Evolutionary conservation across 2,329 filamentous ascomycete species (phyloP).

Genomic region (Cladosporium sp.): DNA sequence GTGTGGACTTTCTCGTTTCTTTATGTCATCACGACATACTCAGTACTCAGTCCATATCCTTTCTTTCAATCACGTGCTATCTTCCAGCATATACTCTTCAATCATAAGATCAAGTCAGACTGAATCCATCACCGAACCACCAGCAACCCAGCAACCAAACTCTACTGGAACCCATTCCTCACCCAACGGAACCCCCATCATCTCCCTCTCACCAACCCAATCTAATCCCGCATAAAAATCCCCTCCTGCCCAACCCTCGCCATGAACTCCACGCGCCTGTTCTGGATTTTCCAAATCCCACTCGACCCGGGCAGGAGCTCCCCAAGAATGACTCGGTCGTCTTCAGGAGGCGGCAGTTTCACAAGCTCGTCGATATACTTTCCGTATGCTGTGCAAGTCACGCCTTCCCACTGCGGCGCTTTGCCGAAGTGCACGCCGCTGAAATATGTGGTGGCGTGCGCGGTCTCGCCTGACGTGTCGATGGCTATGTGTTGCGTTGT

Average conservation of each 20-base stretch:
- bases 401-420: slow-evolving; percentile 36
- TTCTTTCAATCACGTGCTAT: no score
- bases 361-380: slow-evolving; percentile 38
- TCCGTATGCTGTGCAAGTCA: slow-evolving; percentile 37
- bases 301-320: no score
- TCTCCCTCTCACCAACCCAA: background rate
- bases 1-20: no score
- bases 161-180: background rate
- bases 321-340: slow-evolving; percentile 23
- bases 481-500: slow-evolving; percentile 40
- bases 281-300: slow-evolving; percentile 38
- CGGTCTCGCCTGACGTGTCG: slow-evolving; percentile 27
- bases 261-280: slow-evolving; percentile 36
- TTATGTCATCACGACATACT: no score
- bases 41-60: no score
- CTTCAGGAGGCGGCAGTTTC: slow-evolving; percentile 17
- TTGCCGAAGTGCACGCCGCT: slow-evolving; percentile 41
- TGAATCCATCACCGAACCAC: no score
- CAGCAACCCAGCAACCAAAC: no score
- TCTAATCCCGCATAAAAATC: slow-evolving; percentile 27
- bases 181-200: background rate
- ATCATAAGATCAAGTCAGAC: no score
- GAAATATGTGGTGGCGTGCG: slow-evolving; percentile 38
- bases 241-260: slow-evolving; percentile 32
- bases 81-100: no score